These are phyloP conservation scores for Colletotrichum siamense DNA, from an alignment of 2,329 filamentous ascomycete species.

Conservation along the genomic window DNA sequence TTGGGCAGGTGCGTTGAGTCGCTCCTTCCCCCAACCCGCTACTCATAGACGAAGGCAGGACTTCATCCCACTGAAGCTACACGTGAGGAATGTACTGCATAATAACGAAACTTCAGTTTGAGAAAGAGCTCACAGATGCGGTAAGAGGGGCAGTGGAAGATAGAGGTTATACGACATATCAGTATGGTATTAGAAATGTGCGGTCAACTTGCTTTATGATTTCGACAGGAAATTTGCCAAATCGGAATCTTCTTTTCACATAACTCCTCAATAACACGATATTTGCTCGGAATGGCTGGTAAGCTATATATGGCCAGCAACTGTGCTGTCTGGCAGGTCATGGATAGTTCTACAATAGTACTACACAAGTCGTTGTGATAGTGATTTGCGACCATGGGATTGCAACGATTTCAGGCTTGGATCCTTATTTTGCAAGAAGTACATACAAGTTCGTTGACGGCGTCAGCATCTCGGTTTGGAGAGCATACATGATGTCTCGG, in stretches of 20 bases:
- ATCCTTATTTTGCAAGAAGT: too few relatives aligned
- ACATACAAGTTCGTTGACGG: too few relatives aligned
- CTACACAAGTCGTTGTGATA: background rate
- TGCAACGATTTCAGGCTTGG: too few relatives aligned
- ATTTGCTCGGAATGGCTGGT: background rate
- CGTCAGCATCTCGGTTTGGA: background rate
- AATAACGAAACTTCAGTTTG: too few relatives aligned
- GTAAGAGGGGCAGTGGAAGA: background rate
- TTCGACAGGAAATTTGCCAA: background rate
- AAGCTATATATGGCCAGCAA: background rate
- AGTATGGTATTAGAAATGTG: background rate
- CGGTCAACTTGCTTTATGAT: background rate
- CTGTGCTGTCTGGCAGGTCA: background rate
- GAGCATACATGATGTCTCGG: background rate
- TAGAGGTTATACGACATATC: background rate
- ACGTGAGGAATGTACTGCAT: background rate
- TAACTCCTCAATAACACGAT: background rate
- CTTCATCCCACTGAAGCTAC: background rate
- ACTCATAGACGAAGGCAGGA: background rate
- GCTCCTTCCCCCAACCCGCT: background rate
- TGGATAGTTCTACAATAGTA: accelerated
- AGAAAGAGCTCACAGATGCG: too few relatives aligned
- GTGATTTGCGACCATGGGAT: background rate
- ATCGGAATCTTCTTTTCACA: background rate
- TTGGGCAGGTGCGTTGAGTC: background rate